Evolutionary conservation across 257 asterid genomes (phyloP).

Genomic region (Nicotiana tomentosiformis): DNA sequence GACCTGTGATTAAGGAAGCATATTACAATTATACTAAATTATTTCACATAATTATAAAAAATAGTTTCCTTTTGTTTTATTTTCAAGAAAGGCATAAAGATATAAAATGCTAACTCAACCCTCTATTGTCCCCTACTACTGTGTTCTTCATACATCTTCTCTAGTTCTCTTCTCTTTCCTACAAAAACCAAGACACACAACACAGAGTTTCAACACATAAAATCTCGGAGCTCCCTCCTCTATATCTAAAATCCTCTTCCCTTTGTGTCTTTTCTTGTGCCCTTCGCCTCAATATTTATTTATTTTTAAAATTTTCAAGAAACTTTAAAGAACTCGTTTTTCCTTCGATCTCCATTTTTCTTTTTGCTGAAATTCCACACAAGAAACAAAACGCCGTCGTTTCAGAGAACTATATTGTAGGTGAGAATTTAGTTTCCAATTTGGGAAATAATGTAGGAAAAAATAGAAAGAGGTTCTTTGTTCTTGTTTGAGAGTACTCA

Average conservation of each 20-base stretch:
- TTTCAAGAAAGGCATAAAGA: constrained; percentile 9
- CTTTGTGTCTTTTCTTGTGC: background rate
- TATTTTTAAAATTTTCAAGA: background rate
- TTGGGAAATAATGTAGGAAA: constrained; percentile 6
- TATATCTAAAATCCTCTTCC: constrained; percentile 6
- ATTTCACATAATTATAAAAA: background rate
- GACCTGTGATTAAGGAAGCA: too few relatives aligned
- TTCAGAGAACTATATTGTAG: background rate
- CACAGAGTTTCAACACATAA: background rate
- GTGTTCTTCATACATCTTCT: background rate
- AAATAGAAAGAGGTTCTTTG: background rate
- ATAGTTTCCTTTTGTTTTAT: background rate
- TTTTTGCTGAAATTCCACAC: constrained; percentile 5
- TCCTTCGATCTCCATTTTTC: constrained; percentile 1
- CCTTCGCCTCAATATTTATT: background rate
- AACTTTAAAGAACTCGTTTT: background rate
- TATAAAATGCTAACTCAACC: constrained; percentile 2
- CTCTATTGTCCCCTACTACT: background rate
- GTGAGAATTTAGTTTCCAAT: constrained; percentile 7
- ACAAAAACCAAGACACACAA: constrained; percentile 1
- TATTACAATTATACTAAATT: too few relatives aligned
- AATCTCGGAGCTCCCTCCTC: constrained; percentile 6
- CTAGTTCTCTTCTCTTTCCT: constrained; percentile 2
- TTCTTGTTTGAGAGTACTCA: background rate
- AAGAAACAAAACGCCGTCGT: background rate